Evolutionary conservation across 164 flowering plant species (phyloP), one percentile per base, ranked within the genome.

Genomic region (Macadamia tetraphylla): DNA sequence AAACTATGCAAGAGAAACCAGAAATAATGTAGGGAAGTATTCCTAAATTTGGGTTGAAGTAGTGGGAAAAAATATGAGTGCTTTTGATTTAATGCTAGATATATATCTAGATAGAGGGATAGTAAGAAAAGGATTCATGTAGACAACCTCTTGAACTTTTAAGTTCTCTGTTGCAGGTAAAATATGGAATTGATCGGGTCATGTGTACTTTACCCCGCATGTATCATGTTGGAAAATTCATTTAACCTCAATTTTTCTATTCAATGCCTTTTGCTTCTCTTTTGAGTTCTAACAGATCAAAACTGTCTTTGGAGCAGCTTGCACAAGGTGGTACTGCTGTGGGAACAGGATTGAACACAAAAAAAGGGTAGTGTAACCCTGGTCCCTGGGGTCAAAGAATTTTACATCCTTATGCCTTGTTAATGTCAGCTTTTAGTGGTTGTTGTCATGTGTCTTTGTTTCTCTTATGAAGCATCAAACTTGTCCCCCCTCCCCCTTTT

Each of bases 301-400:
- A 66, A 35, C 18, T 72, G n/a, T 79, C 44, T 3, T 68, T 48
- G 76, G 72, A 51, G 77, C 87, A 94, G 99, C 92, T 94, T 77
- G 99, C 99, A 68, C 99, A 94, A 73, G 99, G 99, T 74, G 99
- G 99, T 58, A 94, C 99, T 78, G 99, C 99, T 67, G 98, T 94
- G 6, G 99, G 99, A 64, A 94, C 97, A 69, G 99, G 99, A 68
- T 76, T 94, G 81, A 94, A 94, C 83, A 87, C 97, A 11, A 94
- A 92, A 83, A 94, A 85, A 77, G 99, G 99, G 99, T 94, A 84
- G 74, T 57, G 75, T 14, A 11, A 23, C 23, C 23, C 61, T 13
- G 29, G 23, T 23, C 23, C 23, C 23, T 58, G 48, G 40, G 14
- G 40, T 17, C 2, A 60, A 31, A 12, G 62, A 12, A 60, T 31